Evolutionary conservation across 176 grass and related monocot genomes (phyloP).

Genomic region (Oryza glaberrima): DNA sequence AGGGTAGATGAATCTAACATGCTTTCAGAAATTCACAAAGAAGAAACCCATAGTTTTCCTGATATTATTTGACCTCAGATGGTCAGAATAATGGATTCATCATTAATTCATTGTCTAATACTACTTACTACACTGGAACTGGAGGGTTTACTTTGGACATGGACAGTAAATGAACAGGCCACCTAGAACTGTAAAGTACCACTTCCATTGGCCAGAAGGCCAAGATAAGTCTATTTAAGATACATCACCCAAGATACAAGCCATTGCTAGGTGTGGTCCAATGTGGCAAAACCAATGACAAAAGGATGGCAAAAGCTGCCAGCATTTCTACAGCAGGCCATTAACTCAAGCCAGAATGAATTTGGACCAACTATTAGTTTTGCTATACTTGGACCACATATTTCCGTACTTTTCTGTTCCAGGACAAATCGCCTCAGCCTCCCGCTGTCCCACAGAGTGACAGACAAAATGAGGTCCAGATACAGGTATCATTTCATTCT

Average conservation of each 20-base stretch:
- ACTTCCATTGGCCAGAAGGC: neutral
- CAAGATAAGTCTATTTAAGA: conserved; percentile 12
- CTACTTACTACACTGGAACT: conserved; percentile 19
- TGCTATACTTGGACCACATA: conserved; percentile 31
- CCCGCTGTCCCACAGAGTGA: neutral
- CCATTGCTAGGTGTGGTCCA: conserved; percentile 19
- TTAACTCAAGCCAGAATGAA: conserved; percentile 7
- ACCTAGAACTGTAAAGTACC: neutral
- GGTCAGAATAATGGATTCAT: conserved; percentile 5
- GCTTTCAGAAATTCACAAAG: neutral
- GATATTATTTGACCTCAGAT: neutral
- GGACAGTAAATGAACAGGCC: neutral
- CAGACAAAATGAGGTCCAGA: conserved; percentile 17
- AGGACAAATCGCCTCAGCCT: conserved; percentile 13
- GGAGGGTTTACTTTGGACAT: neutral
- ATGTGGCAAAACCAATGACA: conserved; percentile 19
- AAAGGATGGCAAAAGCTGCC: conserved; percentile 2
- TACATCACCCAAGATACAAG: conserved; percentile 1
- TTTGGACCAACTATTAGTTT: conserved; percentile 12
- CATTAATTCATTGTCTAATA: conserved; percentile 18
- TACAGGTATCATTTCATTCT: neutral
- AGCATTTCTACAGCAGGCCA: neutral
- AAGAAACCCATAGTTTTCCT: neutral
- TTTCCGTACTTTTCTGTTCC: conserved; percentile 10
- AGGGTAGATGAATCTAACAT: neutral